These are phyloP conservation scores for Paecilomyces fulvus DNA, from an alignment of 2,329 filamentous ascomycete genomes.

Conservation along the genomic window DNA sequence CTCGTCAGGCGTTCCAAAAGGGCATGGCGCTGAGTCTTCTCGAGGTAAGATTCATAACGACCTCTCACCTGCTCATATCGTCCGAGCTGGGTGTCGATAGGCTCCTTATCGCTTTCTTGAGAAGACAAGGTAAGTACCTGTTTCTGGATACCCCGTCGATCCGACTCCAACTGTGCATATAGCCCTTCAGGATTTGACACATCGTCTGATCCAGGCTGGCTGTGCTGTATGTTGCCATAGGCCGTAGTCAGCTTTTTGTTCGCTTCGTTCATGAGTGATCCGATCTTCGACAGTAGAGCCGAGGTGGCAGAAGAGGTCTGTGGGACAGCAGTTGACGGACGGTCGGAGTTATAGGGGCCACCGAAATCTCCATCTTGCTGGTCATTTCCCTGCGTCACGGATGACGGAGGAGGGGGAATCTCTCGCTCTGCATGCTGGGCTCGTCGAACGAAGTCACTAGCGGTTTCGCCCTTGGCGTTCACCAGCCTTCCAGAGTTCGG, in stretches of 20 bases:
- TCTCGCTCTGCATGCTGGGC: constrained; percentile 61
- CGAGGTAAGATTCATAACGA: constrained; percentile 35
- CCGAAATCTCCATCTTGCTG: constrained; percentile 21
- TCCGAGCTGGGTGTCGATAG: constrained; percentile 26
- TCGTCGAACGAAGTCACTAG: constrained; percentile 71
- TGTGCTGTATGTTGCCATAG: constrained; percentile 55
- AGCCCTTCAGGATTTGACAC: constrained; percentile 34
- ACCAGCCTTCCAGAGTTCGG: constrained; percentile 68
- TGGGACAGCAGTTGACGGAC: constrained; percentile 19
- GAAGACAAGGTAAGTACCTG: constrained; percentile 28
- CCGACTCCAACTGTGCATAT: constrained; percentile 34
- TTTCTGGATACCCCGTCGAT: constrained; percentile 35
- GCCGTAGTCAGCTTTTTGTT: constrained; percentile 57
- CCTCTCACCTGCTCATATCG: constrained; percentile 30
- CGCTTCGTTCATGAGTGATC: constrained; percentile 61
- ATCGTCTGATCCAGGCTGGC: constrained; percentile 43
- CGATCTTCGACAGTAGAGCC: constrained; percentile 60
- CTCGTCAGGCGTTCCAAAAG: constrained; percentile 24
- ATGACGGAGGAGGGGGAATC: constrained; percentile 62
- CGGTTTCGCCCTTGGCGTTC: constrained; percentile 73
- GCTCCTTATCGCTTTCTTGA: constrained; percentile 28
- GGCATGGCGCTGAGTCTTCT: constrained; percentile 33
- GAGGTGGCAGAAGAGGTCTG: constrained; percentile 57
- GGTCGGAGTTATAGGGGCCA: constrained; percentile 20
- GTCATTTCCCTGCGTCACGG: constrained; percentile 39